These are phyloP conservation scores for Endoconidiophora polonica DNA, from an alignment of 2,329 filamentous ascomycete species.

Conservation along the genomic window DNA sequence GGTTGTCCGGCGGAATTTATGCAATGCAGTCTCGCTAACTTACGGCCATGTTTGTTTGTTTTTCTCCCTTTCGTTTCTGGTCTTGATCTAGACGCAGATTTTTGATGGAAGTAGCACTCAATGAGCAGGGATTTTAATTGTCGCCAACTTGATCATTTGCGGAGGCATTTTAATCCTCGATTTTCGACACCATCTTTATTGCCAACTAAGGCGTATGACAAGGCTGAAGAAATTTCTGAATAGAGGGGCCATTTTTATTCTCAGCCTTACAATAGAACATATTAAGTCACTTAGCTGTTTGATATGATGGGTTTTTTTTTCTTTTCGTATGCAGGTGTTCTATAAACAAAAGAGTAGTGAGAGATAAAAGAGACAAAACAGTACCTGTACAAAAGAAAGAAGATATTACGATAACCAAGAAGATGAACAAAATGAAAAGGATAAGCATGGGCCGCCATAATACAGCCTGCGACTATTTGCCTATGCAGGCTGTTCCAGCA, in stretches of 20 bases:
- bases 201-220: not conserved
- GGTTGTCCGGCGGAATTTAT: not conserved
- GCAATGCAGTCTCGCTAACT: too few species aligned
- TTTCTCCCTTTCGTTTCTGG: not conserved
- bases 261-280: too few species aligned
- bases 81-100: not conserved
- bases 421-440: conserved; percentile 5
- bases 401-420: not conserved
- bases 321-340: too few species aligned
- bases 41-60: not conserved
- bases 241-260: conserved; percentile 2
- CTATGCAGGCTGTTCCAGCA: not conserved
- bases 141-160: conserved; percentile 2
- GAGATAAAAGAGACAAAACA: conserved; percentile 7
- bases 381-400: conserved; percentile 14
- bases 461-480: too few species aligned
- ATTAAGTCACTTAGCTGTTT: too few species aligned
- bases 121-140: conserved; percentile 12
- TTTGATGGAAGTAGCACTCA: not conserved
- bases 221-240: conserved; percentile 4
- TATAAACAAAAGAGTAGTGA: too few species aligned
- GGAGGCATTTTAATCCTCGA: not conserved
- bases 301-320: too few species aligned
- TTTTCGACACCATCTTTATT: too few species aligned
- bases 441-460: not conserved